Conservation (phyloP, 75 land plant species). For the Pseudotsuga menziesii region DNA sequence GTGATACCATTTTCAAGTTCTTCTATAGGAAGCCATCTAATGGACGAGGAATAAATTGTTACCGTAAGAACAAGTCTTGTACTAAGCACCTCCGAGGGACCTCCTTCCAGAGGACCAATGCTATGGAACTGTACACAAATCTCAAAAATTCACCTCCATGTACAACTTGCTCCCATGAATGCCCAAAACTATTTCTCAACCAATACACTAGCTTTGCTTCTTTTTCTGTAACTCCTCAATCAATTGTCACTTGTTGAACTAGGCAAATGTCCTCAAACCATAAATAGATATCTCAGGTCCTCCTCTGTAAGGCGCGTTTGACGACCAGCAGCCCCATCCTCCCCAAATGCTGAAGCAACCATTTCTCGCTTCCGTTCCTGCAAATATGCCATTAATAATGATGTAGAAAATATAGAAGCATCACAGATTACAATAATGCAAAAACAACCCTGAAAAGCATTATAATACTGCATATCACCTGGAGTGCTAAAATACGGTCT, state of each 20-base stretch:
- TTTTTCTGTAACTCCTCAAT: conserved; percentile 2
- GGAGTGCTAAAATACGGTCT: conserved; percentile 90
- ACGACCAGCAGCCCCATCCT: conserved; percentile 54
- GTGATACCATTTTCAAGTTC: conserved; percentile 1
- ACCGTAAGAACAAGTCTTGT: background rate
- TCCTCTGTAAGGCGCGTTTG: conserved; percentile 68
- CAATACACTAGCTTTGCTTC: background rate
- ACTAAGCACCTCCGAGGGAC: background rate
- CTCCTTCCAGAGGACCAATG: conserved; percentile 8
- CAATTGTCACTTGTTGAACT: background rate
- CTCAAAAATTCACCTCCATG: conserved; percentile 10
- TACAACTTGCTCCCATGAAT: background rate
- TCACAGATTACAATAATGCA: background rate
- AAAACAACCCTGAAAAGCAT: background rate
- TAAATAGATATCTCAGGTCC: conserved; percentile 75
- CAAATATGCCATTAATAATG: background rate
- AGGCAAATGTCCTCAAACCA: conserved; percentile 18
- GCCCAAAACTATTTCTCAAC: conserved; percentile 2
- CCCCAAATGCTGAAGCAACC: conserved; percentile 98
- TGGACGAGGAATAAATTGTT: background rate
- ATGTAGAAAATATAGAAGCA: background rate
- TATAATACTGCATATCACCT: conserved; percentile 37
- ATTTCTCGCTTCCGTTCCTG: conserved; percentile 91
- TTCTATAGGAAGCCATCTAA: background rate
- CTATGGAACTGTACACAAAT: background rate